These are phyloP conservation scores for Chalciporus chontae DNA, from an alignment of 768 basidiomycete genomes.

Conservation along the genomic window DNA sequence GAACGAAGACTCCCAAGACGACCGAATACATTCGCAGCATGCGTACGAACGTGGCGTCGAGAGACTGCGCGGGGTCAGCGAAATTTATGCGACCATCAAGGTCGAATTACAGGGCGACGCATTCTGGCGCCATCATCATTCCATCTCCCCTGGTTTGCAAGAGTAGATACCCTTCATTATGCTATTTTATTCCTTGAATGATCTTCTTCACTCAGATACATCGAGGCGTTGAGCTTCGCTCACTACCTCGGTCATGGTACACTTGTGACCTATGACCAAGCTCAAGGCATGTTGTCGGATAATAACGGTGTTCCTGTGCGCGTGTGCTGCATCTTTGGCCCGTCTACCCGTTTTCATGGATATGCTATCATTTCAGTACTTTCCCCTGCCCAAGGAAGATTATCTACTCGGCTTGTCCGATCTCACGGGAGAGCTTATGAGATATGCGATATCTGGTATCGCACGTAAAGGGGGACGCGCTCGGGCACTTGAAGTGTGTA, in stretches of 20 bases:
- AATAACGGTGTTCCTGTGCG: slow-evolving; percentile 62
- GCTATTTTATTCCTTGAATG: slow-evolving; percentile 10
- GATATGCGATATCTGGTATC: slow-evolving; percentile 85
- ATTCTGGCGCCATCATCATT: slow-evolving; percentile 76
- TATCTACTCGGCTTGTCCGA: slow-evolving; percentile 93
- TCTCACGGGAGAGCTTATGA: slow-evolving; percentile 96
- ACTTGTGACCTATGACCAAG: slow-evolving; percentile 65
- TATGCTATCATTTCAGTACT: slow-evolving; percentile 49
- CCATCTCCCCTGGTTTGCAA: slow-evolving; percentile 79
- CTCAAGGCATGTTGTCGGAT: slow-evolving; percentile 63
- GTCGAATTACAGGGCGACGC: slow-evolving; percentile 60
- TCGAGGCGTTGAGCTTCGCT: slow-evolving; percentile 88
- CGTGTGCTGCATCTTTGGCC: slow-evolving; percentile 13
- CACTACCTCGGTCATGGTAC: slow-evolving; percentile 73
- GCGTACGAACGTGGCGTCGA: slow-evolving; percentile 51
- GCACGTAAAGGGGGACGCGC: slow-evolving; percentile 60
- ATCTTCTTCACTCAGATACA: slow-evolving; percentile 47
- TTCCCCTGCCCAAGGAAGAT: slow-evolving; percentile 73
- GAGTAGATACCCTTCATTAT: slow-evolving; percentile 40
- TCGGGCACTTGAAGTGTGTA: slow-evolving; percentile 60
- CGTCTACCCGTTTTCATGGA: slow-evolving; percentile 4
- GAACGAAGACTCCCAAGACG: slow-evolving; percentile 36
- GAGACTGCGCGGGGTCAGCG: slow-evolving; percentile 66
- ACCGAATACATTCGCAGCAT: slow-evolving; percentile 29
- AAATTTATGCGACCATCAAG: slow-evolving; percentile 58